phyloP scores from a whole-genome alignment of 441 rosid species.

The Gossypium lobatum region DNA sequence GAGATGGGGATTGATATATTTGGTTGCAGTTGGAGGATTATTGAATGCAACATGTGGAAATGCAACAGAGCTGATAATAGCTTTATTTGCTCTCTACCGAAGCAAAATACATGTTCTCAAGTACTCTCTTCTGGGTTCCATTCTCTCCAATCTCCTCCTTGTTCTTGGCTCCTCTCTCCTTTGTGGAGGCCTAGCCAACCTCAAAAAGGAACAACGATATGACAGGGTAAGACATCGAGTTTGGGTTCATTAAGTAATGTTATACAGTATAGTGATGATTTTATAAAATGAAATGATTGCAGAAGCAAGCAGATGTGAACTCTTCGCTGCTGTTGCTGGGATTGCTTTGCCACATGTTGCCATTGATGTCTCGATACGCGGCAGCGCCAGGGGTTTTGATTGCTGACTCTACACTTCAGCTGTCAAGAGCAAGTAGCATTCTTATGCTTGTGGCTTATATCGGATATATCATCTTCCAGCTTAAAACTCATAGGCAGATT shows the following conservation, averaged over 20 bases:
- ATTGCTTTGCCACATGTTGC: slow-evolving; percentile 52
- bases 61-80: slow-evolving; percentile 62
- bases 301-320: slow-evolving; percentile 64
- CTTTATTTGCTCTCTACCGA: slow-evolving; percentile 43
- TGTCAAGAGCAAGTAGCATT: slow-evolving; percentile 63
- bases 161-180: slow-evolving; percentile 60
- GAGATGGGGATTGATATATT: not conserved
- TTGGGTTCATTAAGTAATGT: no score
- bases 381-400: slow-evolving; percentile 18
- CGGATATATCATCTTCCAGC: slow-evolving; percentile 56
- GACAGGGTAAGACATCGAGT: slow-evolving; percentile 39
- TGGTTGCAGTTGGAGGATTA: slow-evolving; percentile 47
- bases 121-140: slow-evolving; percentile 54
- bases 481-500: slow-evolving; percentile 42
- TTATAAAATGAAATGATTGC: slow-evolving; percentile 14
- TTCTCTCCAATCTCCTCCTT: slow-evolving; percentile 66
- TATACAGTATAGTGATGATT: no score
- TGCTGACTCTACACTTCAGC: slow-evolving; percentile 29
- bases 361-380: slow-evolving; percentile 41
- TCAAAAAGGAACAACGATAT: slow-evolving; percentile 43
- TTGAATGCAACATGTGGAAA: slow-evolving; percentile 68
- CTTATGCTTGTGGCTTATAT: slow-evolving; percentile 55
- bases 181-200: slow-evolving; percentile 56
- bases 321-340: slow-evolving; percentile 48
- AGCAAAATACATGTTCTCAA: slow-evolving; percentile 47